Evolutionary conservation across 148 eudicot genomes (phyloP).

Genomic region (Arctostaphylos glauca): DNA sequence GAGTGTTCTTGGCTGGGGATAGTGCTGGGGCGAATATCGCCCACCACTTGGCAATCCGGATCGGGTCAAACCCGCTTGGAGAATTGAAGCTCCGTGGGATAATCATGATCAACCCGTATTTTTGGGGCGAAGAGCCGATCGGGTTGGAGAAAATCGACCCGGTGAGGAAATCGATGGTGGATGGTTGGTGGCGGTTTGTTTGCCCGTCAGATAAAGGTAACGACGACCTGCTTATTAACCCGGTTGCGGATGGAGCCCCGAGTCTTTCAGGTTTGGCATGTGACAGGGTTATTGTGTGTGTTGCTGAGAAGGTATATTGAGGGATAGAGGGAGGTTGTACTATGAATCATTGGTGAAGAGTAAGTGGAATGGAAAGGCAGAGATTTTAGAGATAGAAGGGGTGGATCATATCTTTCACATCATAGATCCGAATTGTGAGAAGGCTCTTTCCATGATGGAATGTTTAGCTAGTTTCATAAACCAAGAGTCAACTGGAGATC

Average conservation of each 20-base stretch:
- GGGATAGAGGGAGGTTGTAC: constrained; percentile 33
- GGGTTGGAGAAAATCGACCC: constrained; percentile 31
- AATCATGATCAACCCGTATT: constrained; percentile 36
- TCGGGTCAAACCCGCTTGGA: constrained; percentile 8
- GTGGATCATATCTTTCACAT: constrained; percentile 46
- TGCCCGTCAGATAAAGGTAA: constrained; percentile 35
- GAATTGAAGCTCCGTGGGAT: constrained; percentile 27
- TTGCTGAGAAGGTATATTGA: constrained; percentile 35
- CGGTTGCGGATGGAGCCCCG: constrained; percentile 28
- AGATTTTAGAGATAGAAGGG: constrained; percentile 28
- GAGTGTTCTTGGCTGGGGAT: constrained; percentile 39
- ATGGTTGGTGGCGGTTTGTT: constrained; percentile 41
- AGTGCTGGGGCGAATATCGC: constrained; percentile 46
- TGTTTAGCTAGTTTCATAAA: constrained; percentile 30
- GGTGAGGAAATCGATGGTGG: constrained; percentile 33
- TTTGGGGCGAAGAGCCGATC: constrained; percentile 39
- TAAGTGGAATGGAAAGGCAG: constrained; percentile 22
- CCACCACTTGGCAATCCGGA: constrained; percentile 25
- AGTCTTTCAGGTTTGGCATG: constrained; percentile 16
- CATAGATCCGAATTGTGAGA: constrained; percentile 30
- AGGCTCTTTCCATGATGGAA: constrained; percentile 28
- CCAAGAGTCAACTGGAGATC: background rate
- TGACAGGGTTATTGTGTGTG: constrained; percentile 29
- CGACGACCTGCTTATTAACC: constrained; percentile 42
- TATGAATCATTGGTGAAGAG: constrained; percentile 28